These are phyloP conservation scores for Pecoramyces ruminantium DNA, from an alignment of 192 early-diverging fungal species.

Conservation along the genomic window DNA sequence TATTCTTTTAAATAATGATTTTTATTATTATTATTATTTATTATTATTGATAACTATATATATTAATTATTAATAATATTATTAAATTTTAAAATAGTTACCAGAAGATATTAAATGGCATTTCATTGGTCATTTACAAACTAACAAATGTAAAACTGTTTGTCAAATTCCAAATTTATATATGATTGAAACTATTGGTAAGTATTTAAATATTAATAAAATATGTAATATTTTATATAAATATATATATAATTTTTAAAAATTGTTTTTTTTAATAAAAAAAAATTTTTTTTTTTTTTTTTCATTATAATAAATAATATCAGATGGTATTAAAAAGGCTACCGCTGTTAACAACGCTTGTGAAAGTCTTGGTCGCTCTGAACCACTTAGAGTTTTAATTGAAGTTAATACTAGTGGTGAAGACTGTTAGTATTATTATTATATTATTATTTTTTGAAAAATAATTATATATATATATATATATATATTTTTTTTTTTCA, in stretches of 20 bases:
- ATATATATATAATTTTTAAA: neutral
- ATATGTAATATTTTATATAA: too few relatives aligned
- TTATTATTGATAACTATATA: neutral
- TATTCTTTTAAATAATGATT: neutral
- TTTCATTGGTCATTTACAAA: slow-evolving; percentile 90
- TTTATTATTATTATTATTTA: too few relatives aligned
- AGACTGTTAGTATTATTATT: slow-evolving; percentile 8
- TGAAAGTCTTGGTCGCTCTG: slow-evolving; percentile 14
- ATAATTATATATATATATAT: too few relatives aligned
- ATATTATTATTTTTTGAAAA: too few relatives aligned
- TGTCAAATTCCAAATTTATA: slow-evolving; percentile 51
- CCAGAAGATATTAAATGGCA: slow-evolving; percentile 91
- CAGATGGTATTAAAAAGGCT: slow-evolving; percentile 67
- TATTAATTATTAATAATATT: slow-evolving; percentile 2
- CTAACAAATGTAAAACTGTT: slow-evolving; percentile 79
- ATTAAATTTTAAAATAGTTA: slow-evolving; percentile 17
- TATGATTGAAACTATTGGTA: slow-evolving; percentile 76
- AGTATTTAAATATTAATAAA: too few relatives aligned
- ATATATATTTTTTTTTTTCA: too few relatives aligned
- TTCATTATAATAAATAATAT: neutral
- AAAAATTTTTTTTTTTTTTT: neutral
- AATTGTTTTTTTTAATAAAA: neutral
- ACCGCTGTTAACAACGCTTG: slow-evolving; percentile 64
- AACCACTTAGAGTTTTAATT: slow-evolving; percentile 62
- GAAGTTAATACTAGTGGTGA: slow-evolving; percentile 94